phyloP scores from a whole-genome alignment of 202 grass and related monocot species.

The Bolboschoenoplectus hybrid region DNA sequence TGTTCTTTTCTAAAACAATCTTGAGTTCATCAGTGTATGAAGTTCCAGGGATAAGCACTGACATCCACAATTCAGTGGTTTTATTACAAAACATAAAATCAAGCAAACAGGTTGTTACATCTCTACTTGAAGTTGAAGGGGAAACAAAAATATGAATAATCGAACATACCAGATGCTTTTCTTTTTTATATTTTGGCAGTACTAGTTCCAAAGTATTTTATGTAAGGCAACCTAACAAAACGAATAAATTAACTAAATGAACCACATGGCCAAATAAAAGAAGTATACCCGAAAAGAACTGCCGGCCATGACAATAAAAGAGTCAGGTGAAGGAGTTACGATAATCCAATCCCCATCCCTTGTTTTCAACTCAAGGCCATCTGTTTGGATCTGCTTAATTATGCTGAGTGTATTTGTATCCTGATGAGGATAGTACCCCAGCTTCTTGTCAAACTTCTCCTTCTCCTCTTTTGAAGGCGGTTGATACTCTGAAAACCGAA shows the following conservation, averaged over 20 bases:
- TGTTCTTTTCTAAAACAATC: background rate
- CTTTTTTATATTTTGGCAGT: background rate
- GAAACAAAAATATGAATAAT: background rate
- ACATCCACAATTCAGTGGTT: background rate
- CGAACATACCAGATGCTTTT: background rate
- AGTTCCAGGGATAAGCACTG: background rate
- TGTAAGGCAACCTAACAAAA: background rate
- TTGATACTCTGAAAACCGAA: conserved; percentile 61
- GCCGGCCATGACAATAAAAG: conserved; percentile 66
- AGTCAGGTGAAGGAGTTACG: conserved; percentile 47
- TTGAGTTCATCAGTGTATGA: background rate
- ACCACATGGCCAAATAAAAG: conserved; percentile 3
- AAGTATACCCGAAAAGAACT: conserved; percentile 54
- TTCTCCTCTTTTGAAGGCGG: conserved; percentile 44
- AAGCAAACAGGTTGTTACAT: background rate
- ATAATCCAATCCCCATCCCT: conserved; percentile 54
- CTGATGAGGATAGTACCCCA: conserved; percentile 55
- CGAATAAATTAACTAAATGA: background rate
- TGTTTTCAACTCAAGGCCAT: conserved; percentile 62
- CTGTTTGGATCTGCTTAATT: conserved; percentile 61
- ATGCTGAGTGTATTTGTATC: conserved; percentile 65
- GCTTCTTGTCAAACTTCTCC: conserved; percentile 33
- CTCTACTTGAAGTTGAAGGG: background rate
- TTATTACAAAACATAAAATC: background rate
- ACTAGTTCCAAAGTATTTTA: background rate